phyloP scores from a whole-genome alignment of 1,284 basidiomycete genomes.

The Microbotryum silenes-acaulis region DNA sequence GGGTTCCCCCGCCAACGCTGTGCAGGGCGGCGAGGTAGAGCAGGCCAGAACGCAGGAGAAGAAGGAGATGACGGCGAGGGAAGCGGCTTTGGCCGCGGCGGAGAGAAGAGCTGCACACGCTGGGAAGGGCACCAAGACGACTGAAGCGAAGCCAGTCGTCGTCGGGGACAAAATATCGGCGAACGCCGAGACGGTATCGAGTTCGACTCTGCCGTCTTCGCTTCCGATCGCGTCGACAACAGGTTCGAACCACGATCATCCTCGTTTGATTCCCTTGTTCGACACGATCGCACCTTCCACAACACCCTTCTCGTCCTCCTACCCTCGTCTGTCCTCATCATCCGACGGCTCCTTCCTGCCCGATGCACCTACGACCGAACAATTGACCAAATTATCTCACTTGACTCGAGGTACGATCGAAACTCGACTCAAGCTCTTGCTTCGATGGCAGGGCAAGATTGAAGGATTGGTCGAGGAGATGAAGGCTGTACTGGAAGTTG shows the following conservation, averaged over 20 bases:
- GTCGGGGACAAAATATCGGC: neutral
- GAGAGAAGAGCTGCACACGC: conserved; percentile 4
- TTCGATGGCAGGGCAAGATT: conserved; percentile 19
- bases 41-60: neutral
- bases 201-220: neutral
- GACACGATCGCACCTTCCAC: conserved; percentile 2
- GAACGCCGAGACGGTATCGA: neutral
- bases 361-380: neutral
- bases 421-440: conserved; percentile 12
- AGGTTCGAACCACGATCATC: neutral
- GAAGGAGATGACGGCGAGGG: neutral
- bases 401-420: conserved; percentile 10
- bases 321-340: neutral
- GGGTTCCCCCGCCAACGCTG: neutral
- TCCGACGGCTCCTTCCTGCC: neutral
- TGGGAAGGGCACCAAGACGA: too few relatives aligned
- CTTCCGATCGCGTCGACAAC: too few relatives aligned
- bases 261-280: conserved; percentile 26
- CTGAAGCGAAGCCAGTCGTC: neutral
- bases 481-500: neutral
- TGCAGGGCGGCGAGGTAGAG: neutral
- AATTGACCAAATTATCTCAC: conserved; percentile 5
- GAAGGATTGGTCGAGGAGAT: conserved; percentile 19
- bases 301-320: neutral
- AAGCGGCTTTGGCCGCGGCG: conserved; percentile 14